Evolutionary conservation across 352 stramenopile genomes (phyloP).

Genomic region (Peronospora belbahrii): DNA sequence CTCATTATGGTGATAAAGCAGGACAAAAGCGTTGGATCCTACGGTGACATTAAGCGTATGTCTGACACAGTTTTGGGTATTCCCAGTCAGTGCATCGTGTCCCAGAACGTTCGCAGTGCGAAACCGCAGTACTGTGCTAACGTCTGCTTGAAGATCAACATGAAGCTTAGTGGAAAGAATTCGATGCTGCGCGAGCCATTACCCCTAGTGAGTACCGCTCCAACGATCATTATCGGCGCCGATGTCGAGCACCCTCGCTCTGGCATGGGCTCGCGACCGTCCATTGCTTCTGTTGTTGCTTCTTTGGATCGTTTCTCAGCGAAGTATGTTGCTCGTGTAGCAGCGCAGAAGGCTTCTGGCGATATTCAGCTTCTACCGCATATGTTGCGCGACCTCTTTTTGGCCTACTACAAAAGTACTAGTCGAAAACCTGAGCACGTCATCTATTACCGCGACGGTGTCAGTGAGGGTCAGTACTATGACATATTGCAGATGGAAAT

Average conservation of each 20-base stretch:
- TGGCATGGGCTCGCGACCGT: conserved; percentile 45
- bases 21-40: conserved; percentile 34
- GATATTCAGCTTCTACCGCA: conserved; percentile 48
- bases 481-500: conserved; percentile 73
- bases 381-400: conserved; percentile 68
- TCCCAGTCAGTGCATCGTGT: conserved; percentile 62
- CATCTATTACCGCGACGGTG: conserved; percentile 82
- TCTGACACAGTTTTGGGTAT: conserved; percentile 63
- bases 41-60: conserved; percentile 67
- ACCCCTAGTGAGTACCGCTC: conserved; percentile 30
- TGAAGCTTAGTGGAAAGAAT: conserved; percentile 72
- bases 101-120: conserved; percentile 30
- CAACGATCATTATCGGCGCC: conserved; percentile 77
- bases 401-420: conserved; percentile 65
- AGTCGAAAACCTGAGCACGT: conserved; percentile 69
- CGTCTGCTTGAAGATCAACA: conserved; percentile 67
- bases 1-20: conserved; percentile 58
- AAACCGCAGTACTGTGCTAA: conserved; percentile 60
- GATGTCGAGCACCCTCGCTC: conserved; percentile 66
- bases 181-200: conserved; percentile 39
- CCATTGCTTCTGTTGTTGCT: conserved; percentile 72
- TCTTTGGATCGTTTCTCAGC: conserved; percentile 62
- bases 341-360: conserved; percentile 38
- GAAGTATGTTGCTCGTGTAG: conserved; percentile 55
- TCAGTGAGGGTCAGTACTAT: conserved; percentile 79